Percentiles rank a stretch among this genome's conserved stretches.
Conservation (phyloP, 805 yeast species). For the Aciculoconidium aculeatum region DNA sequence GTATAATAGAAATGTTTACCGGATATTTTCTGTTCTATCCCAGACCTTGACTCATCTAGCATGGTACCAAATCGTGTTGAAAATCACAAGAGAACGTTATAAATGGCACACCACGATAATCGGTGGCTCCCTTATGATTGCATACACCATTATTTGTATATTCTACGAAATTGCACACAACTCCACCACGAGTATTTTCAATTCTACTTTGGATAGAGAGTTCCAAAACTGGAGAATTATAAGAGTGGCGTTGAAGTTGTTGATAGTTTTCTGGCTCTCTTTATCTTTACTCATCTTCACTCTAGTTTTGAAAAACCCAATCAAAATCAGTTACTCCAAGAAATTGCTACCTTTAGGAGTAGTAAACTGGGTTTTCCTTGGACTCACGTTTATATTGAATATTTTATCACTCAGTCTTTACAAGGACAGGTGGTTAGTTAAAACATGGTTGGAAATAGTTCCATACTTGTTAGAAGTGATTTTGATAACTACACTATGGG, state of each 20-base stretch:
- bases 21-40: slow-evolving; percentile 36
- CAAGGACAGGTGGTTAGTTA: slow-evolving; percentile 30
- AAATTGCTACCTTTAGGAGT: slow-evolving; percentile 45
- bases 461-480: slow-evolving; percentile 43
- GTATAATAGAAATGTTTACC: slow-evolving; percentile 29
- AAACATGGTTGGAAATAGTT: slow-evolving; percentile 44
- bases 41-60: slow-evolving; percentile 46
- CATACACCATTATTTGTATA: slow-evolving; percentile 14
- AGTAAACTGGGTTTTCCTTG: slow-evolving; percentile 35
- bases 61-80: slow-evolving; percentile 45
- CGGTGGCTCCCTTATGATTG: slow-evolving; percentile 11
- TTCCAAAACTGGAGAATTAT: slow-evolving; percentile 18
- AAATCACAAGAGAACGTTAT: slow-evolving; percentile 16
- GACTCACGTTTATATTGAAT: slow-evolving; percentile 29
- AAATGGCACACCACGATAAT: slow-evolving; percentile 21
- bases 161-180: slow-evolving; percentile 10
- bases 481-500: slow-evolving; percentile 54
- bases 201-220: slow-evolving; percentile 3
- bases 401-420: slow-evolving; percentile 22
- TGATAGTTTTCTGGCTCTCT: slow-evolving; percentile 24
- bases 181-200: slow-evolving; percentile 7
- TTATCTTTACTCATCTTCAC: slow-evolving; percentile 34
- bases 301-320: slow-evolving; percentile 25
- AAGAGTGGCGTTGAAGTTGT: slow-evolving; percentile 22
- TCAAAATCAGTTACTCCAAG: slow-evolving; percentile 40